Evolutionary conservation across 805 yeast species (phyloP).

Genomic region (Yarrowia sp.): DNA sequence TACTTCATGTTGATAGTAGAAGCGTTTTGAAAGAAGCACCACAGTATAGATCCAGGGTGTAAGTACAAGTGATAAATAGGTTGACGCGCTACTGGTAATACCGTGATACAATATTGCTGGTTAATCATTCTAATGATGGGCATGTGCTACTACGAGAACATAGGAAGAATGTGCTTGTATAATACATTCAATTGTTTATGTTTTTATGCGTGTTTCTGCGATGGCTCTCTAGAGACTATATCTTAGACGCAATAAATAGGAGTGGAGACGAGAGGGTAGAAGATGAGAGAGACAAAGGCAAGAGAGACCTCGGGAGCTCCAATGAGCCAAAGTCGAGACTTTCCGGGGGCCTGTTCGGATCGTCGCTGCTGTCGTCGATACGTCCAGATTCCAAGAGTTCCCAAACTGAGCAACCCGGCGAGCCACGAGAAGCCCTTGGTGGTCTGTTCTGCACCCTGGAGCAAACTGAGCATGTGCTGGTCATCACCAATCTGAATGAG

Average conservation of each 20-base stretch:
- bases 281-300: background rate
- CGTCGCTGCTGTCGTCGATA: slow-evolving; percentile 13
- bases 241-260: background rate
- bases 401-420: background rate
- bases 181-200: too few relatives aligned
- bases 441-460: background rate
- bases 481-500: background rate
- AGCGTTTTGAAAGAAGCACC: too few relatives aligned
- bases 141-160: too few relatives aligned
- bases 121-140: too few relatives aligned
- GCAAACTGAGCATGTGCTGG: background rate
- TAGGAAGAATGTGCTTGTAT: too few relatives aligned
- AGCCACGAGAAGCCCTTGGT: slow-evolving; percentile 6
- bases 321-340: background rate
- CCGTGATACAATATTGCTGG: too few relatives aligned
- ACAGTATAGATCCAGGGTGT: too few relatives aligned
- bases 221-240: background rate
- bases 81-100: too few relatives aligned
- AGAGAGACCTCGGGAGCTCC: slow-evolving; percentile 15
- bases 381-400: slow-evolving; percentile 7
- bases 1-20: too few relatives aligned
- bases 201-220: background rate
- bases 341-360: background rate
- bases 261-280: slow-evolving; percentile 9
- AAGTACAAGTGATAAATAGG: too few relatives aligned